Evolutionary conservation across 768 basidiomycete genomes (phyloP), one percentile per base, ranked within the genome.

Genomic region (Coprinopsis marcescibilis): DNA sequence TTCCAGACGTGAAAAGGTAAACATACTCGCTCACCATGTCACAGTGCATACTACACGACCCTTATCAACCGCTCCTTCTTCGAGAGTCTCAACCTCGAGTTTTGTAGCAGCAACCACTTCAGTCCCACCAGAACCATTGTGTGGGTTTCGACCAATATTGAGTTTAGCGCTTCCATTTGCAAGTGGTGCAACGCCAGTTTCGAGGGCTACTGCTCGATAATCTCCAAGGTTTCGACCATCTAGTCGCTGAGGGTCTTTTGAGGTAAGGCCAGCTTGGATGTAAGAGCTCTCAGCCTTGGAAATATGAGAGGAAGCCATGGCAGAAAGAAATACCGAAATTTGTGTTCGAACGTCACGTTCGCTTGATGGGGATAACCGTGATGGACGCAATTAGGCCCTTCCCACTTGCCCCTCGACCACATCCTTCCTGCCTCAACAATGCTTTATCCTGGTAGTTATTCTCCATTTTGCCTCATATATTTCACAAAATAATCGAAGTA

Each of bases 101-200:
- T 89, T 88, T 1, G 78, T 72, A 0, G 87, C 89, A 1, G 85
- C 89, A 20, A 91, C 64, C 3, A 91, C 71, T 54, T 91, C 88
- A 0, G 91, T 92, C 0, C 84, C 82, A 2, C 78, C 80, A 3
- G 39, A 39, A 20, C 48, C 43, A 26, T 54, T 48, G 25, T 52
- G 45, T n/a, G 51, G 21, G 32, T 49, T 38, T 5, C 43, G 72
- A 1, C 89, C 90, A n/a, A 92, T 76, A 52, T 70, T 78, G 6
- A 91, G 67, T 19, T 77, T 75, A 4, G 88, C 88, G 52, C 89
- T 91, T 4, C 91, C 91, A 50, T 93, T 91, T 15, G 90, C 85
- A 4, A 89, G 74, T 4, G 89, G 86, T 13, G 81, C 80, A 1
- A 86, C 75, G 17, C 85, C 86, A 0, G 87, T 88, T 64, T 89